Evolutionary conservation across 495 filamentous ascomycete genomes (phyloP), one percentile per base, ranked within the genome.

Genomic region (Talaromyces proteolyticus): DNA sequence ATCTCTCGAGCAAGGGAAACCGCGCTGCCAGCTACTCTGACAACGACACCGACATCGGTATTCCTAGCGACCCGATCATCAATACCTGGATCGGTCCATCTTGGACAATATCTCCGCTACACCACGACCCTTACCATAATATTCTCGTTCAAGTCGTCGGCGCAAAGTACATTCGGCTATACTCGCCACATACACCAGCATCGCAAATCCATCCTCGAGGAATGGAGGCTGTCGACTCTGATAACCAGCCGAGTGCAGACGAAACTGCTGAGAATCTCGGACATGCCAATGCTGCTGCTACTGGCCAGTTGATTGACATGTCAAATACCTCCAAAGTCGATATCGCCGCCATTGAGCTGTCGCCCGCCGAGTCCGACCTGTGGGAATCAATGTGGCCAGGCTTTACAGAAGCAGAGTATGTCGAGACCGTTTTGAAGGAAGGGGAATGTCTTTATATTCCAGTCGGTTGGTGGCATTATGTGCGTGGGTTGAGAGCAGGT

Each of bases 381-480:
- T 80, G 84, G 63, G 72, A 76, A 8, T 62, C 66, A 10, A 51
- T 60, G 49, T 85, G 74, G 75, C 79, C 81, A 5, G 67, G 72
- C 0, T 87, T 87, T 53, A 53, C 58, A 50, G 56, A 73, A 23
- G 78, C 88, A 8, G 68, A 73, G 45, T 96, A 86, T 66, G 65
- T 90, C 11, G 93, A 98, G 60, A 84, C 80, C 14, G 78, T 97
- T 0, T 63, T 98, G 19, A 79, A 76, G 26, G 83, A 84, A 22
- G 93, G 92, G 0, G 90, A 98, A 51, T 86, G 80, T 56, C 62
- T 99, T 52, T 95, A 95, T 69, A 91, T 99, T 47, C 93, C 93
- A 4, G 74, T 88, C 3, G 93, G 92, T 17, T 99, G 93, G 93
- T 99, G 93, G 93, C 93, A 99, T 73, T 97, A 96, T 76, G 89